These are phyloP conservation scores for Parastagonospora nodorum DNA, from an alignment of 2,329 filamentous ascomycete genomes.

Conservation along the genomic window DNA sequence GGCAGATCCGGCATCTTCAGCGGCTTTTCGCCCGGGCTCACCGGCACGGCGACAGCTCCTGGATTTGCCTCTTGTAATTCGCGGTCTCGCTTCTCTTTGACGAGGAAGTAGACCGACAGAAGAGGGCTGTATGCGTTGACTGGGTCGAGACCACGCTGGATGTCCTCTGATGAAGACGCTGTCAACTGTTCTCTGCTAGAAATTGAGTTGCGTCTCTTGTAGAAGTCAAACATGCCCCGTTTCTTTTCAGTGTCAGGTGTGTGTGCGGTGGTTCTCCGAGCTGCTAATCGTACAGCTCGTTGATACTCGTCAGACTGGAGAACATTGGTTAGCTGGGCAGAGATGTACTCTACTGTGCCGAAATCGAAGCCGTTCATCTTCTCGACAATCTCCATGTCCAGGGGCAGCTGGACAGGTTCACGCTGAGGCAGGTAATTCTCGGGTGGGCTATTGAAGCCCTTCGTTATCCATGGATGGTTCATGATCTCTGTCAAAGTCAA, in stretches of 20 bases:
- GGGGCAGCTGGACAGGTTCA: conserved; percentile 81
- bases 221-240: conserved; percentile 94
- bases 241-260: conserved; percentile 72
- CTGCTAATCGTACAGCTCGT: conserved; percentile 73
- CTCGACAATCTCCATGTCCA: conserved; percentile 81
- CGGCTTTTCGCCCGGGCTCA: conserved; percentile 60
- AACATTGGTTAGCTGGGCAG: conserved; percentile 78
- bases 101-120: conserved; percentile 92
- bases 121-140: conserved; percentile 92
- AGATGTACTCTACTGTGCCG: conserved; percentile 83
- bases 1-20: conserved; percentile 74
- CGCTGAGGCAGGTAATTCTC: conserved; percentile 86
- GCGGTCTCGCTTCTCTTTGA: conserved; percentile 90
- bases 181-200: conserved; percentile 86
- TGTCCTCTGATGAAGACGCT: conserved; percentile 81
- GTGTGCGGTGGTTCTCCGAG: conserved; percentile 66
- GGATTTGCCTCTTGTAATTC: conserved; percentile 67
- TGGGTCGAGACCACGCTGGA: conserved; percentile 82
- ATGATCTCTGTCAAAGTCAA: conserved; percentile 90
- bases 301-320: conserved; percentile 95
- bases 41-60: conserved; percentile 62
- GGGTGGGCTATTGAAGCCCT: conserved; percentile 83
- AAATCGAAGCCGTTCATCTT: conserved; percentile 99
- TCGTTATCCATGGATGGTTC: conserved; percentile 93
- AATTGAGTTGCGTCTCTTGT: conserved; percentile 88